A percentile compares a stretch with the other conserved stretches of the same genome.
phyloP scores from a whole-genome alignment of 345 rosid genomes.

The Eucalyptus tenuipes region DNA sequence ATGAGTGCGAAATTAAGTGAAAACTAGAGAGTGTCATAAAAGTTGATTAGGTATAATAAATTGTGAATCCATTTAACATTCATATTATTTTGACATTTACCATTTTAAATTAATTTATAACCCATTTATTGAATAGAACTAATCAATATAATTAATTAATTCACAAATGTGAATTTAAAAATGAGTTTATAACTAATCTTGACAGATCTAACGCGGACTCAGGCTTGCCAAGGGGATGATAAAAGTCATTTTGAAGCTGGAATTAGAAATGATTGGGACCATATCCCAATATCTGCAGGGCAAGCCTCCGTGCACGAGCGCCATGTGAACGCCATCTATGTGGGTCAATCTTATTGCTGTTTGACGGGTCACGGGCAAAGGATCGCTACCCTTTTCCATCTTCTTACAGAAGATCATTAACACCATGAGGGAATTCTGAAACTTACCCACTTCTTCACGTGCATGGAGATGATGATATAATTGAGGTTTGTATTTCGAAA shows the following conservation, averaged over 20 bases:
- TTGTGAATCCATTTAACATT: background rate
- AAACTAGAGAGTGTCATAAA: fast-evolving
- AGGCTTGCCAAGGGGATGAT: background rate
- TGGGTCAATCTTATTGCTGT: background rate
- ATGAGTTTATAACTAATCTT: background rate
- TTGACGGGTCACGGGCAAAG: background rate
- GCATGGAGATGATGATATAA: background rate
- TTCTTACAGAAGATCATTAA: background rate
- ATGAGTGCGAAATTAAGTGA: background rate
- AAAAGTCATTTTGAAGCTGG: background rate
- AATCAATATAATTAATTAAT: too few relatives aligned
- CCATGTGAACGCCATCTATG: background rate
- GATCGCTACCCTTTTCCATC: background rate
- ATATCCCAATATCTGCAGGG: background rate
- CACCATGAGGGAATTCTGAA: background rate
- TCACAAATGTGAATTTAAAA: background rate
- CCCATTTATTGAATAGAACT: background rate
- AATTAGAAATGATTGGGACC: background rate
- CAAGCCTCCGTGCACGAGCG: background rate
- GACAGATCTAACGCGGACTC: background rate
- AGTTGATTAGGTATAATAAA: fast-evolving
- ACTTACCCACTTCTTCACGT: background rate
- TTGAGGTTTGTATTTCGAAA: background rate
- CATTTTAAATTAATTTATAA: too few relatives aligned
- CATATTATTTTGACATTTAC: too few relatives aligned